Conservation (phyloP, 108 stramenopile genomes). For the Aurantiochytrium sp. region DNA sequence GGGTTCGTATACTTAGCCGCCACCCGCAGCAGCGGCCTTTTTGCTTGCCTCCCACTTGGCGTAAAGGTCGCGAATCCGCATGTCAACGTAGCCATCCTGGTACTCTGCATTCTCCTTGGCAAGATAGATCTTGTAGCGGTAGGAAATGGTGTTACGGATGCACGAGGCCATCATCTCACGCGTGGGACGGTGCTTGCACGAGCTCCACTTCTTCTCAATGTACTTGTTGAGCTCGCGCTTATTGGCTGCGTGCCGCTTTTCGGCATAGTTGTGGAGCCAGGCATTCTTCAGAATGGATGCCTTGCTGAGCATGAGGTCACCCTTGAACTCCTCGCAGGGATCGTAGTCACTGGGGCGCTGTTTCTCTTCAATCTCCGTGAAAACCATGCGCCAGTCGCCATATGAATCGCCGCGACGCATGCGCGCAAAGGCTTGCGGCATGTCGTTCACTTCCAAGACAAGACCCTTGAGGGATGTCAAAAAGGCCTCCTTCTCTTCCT, state of each 20-base stretch:
- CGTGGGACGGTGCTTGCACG: constrained; percentile 8
- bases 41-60: not conserved
- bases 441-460: not conserved
- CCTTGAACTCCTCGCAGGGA: not conserved
- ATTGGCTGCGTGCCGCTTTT: constrained; percentile 9
- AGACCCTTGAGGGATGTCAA: not conserved
- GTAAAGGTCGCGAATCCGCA: constrained; percentile 2
- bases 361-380: not conserved
- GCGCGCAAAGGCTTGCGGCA: not conserved
- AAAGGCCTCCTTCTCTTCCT: constrained; percentile 1
- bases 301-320: not conserved
- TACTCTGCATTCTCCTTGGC: constrained; percentile 12
- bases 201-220: constrained; percentile 15
- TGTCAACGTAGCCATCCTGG: constrained; percentile 16
- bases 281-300: not conserved
- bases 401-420: constrained; percentile 10
- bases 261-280: constrained; percentile 14
- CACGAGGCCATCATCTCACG: constrained; percentile 17
- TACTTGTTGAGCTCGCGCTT: constrained; percentile 19
- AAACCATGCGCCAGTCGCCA: constrained; percentile 9
- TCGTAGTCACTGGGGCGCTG: not conserved
- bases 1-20: too few relatives aligned
- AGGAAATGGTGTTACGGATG: constrained; percentile 4
- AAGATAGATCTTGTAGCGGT: constrained; percentile 18
- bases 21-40: not conserved